Evolutionary conservation across 2,329 filamentous ascomycete genomes (phyloP).

Genomic region (Nemania sp.): DNA sequence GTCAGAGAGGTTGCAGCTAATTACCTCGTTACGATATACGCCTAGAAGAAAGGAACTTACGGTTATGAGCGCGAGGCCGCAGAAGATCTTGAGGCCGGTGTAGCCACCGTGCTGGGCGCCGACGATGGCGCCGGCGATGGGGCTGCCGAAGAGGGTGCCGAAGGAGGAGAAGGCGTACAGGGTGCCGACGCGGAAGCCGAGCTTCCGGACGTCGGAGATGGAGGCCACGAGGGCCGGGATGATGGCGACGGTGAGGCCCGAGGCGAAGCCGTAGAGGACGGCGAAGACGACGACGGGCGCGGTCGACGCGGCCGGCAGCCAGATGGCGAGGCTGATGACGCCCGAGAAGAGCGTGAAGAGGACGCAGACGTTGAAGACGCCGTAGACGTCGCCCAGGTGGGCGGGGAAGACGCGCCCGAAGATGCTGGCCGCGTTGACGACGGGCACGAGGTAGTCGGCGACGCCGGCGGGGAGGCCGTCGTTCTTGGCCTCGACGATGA

Average conservation of each 20-base stretch:
- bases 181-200: conserved; percentile 26
- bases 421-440: conserved; percentile 1
- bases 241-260: conserved; percentile 64
- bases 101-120: conserved; percentile 49
- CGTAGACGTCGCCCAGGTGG: conserved; percentile 45
- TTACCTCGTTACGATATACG: too few relatives aligned
- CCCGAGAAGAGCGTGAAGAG: conserved; percentile 56
- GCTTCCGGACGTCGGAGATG: conserved; percentile 24
- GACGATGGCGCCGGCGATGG: conserved; percentile 59
- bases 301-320: conserved; percentile 54
- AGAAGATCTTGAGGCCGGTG: conserved; percentile 57
- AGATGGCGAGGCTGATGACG: conserved; percentile 52
- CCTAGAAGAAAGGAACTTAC: background rate
- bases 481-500: background rate
- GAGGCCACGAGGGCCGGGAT: conserved; percentile 36
- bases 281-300: conserved; percentile 63
- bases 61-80: conserved; percentile 41
- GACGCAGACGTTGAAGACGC: conserved; percentile 55
- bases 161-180: conserved; percentile 40
- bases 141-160: conserved; percentile 59
- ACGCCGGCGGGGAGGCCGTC: background rate
- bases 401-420: conserved; percentile 20
- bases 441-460: background rate
- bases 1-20: too few relatives aligned
- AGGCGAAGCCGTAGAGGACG: conserved; percentile 67